phyloP scores from a whole-genome alignment of 163 green algal species.

The Scenedesmus sp. region DNA sequence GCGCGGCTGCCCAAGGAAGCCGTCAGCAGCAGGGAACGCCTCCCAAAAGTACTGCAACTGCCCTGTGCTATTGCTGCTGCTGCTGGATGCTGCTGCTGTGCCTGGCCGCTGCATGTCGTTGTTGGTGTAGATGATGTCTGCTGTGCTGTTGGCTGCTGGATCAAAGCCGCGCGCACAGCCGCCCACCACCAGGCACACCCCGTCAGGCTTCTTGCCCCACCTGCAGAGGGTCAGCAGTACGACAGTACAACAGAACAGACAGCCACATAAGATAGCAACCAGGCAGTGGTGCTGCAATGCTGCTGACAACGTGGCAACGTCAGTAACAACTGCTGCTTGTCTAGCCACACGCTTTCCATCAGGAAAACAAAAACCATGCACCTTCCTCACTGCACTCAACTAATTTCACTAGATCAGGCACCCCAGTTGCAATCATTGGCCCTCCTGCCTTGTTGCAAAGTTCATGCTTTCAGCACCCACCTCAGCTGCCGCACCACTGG shows the following conservation, averaged over 20 bases:
- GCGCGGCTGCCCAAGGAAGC: constrained; percentile 54
- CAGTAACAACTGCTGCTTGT: no score
- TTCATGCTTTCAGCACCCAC: background rate
- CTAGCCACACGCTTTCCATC: no score
- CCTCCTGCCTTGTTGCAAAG: no score
- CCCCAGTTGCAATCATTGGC: no score
- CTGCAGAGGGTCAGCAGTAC: constrained; percentile 58
- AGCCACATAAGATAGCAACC: background rate
- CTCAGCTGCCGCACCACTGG: constrained; percentile 87
- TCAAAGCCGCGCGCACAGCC: constrained; percentile 74
- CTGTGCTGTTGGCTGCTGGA: constrained; percentile 63
- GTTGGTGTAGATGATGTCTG: constrained; percentile 88
- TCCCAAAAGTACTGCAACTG: constrained; percentile 95
- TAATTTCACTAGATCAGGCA: no score
- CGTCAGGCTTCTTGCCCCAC: constrained; percentile 88
- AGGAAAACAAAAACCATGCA: no score
- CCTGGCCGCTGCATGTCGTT: constrained; percentile 31
- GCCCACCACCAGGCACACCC: constrained; percentile 94
- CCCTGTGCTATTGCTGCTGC: background rate
- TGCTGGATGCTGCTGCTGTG: constrained; percentile 28
- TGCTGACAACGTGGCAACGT: background rate
- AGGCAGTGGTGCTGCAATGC: background rate
- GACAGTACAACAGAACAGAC: background rate
- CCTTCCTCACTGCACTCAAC: no score
- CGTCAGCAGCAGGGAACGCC: constrained; percentile 87